phyloP scores from a whole-genome alignment of 768 basidiomycete species.

The Boletus insuetus region DNA sequence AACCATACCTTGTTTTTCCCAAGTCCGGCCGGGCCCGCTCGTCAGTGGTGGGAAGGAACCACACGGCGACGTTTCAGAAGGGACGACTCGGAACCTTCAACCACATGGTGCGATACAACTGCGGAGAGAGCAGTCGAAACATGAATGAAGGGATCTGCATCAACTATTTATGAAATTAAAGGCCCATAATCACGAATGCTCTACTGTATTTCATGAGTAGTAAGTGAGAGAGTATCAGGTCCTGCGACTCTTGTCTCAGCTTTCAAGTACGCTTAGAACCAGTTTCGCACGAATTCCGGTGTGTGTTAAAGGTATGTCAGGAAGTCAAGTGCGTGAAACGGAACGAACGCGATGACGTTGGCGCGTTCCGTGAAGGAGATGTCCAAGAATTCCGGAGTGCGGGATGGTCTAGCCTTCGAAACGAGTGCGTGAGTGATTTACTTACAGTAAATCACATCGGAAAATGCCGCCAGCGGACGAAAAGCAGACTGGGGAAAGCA shows the following conservation, averaged over 20 bases:
- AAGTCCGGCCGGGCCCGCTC: no score
- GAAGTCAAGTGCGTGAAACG: no score
- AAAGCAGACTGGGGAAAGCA: no score
- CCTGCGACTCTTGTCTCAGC: not conserved
- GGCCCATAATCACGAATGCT: no score
- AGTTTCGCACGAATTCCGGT: no score
- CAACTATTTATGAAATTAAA: not conserved
- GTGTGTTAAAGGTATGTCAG: no score
- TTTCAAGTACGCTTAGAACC: not conserved
- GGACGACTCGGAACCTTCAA: no score
- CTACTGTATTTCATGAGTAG: not conserved
- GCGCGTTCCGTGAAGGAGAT: not conserved
- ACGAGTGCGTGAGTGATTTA: not conserved
- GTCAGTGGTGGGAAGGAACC: not conserved
- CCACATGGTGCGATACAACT: not conserved
- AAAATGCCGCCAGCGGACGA: not conserved
- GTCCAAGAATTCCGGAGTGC: not conserved
- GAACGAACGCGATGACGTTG: no score
- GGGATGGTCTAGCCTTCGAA: not conserved
- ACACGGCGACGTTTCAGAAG: not conserved
- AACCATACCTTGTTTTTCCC: not conserved
- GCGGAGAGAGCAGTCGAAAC: not conserved
- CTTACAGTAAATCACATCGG: no score
- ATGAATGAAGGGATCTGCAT: not conserved
- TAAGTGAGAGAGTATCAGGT: not conserved